phyloP scores from a whole-genome alignment of 2,329 filamentous ascomycete genomes.

The Fusarium tricinctum region DNA sequence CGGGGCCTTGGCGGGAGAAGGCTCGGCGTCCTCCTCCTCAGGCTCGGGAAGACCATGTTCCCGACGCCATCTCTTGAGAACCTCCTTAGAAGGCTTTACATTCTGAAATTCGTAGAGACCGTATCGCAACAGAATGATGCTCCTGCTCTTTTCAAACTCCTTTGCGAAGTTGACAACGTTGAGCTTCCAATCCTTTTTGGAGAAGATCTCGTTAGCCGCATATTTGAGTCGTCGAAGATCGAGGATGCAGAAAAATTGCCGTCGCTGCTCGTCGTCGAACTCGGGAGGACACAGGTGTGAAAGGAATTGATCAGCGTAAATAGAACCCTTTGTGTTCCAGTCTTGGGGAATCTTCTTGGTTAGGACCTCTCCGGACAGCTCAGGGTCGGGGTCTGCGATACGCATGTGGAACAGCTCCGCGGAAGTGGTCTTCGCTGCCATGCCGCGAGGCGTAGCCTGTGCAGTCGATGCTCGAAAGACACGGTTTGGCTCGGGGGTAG shows the following conservation, averaged over 20 bases:
- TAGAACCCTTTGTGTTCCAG: constrained; percentile 65
- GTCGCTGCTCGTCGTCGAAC: constrained; percentile 70
- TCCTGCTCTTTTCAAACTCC: constrained; percentile 74
- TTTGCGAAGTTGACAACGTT: constrained; percentile 74
- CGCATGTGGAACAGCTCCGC: constrained; percentile 70
- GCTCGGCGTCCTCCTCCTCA: constrained; percentile 59
- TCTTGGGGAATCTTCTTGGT: constrained; percentile 68
- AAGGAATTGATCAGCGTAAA: constrained; percentile 73
- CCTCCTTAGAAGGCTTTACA: constrained; percentile 69
- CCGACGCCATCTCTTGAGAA: constrained; percentile 70
- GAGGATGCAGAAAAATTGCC: constrained; percentile 74
- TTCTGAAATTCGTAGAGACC: constrained; percentile 75
- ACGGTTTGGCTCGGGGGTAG: constrained; percentile 61
- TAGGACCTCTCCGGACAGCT: constrained; percentile 68
- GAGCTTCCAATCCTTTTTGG: constrained; percentile 73
- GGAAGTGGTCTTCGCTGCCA: constrained; percentile 64
- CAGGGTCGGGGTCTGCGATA: constrained; percentile 69
- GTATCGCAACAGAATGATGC: constrained; percentile 72
- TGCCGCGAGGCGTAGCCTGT: constrained; percentile 63
- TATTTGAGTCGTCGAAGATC: constrained; percentile 73
- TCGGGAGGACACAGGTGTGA: constrained; percentile 69
- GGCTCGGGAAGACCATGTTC: constrained; percentile 68
- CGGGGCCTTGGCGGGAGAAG: constrained; percentile 53
- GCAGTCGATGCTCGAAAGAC: constrained; percentile 61
- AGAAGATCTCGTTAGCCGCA: constrained; percentile 71